These are phyloP conservation scores for Scytalidium sp. DNA, from an alignment of 2,329 filamentous ascomycete species.

Conservation along the genomic window DNA sequence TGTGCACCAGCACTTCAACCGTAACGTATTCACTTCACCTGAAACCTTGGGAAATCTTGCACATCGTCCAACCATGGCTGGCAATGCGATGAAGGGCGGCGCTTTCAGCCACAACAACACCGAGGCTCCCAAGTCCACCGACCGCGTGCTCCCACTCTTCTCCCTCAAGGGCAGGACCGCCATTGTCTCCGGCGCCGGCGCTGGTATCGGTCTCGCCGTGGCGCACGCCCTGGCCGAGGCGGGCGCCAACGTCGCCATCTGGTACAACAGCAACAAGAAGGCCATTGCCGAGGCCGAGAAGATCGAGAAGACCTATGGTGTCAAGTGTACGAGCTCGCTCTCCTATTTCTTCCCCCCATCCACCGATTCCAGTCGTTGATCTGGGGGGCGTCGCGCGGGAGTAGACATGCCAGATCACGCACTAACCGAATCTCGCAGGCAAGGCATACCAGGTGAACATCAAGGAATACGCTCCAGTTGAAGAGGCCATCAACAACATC, in stretches of 20 bases:
- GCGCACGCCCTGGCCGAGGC: conserved; percentile 66
- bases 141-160: conserved; percentile 61
- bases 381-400: no score
- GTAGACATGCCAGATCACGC: conserved; percentile 9
- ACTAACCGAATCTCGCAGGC: conserved; percentile 35
- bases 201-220: conserved; percentile 65
- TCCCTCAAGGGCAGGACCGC: conserved; percentile 68
- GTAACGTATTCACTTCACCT: neutral
- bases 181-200: conserved; percentile 67
- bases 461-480: conserved; percentile 48
- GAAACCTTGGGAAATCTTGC: neutral
- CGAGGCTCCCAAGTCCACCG: conserved; percentile 37
- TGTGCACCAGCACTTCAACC: no score
- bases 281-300: conserved; percentile 59
- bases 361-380: no score
- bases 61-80: conserved; percentile 9
- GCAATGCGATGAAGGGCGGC: conserved; percentile 29
- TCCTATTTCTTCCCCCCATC: conserved; percentile 1
- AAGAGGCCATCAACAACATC: conserved; percentile 47
- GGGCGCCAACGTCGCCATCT: conserved; percentile 69
- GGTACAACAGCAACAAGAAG: conserved; percentile 69
- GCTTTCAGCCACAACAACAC: conserved; percentile 58
- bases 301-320: conserved; percentile 63
- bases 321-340: conserved; percentile 53
- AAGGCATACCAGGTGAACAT: conserved; percentile 63